Base-by-base conservation (phyloP, 352 stramenopile genomes). In the Phytopythium litorale region DNA sequence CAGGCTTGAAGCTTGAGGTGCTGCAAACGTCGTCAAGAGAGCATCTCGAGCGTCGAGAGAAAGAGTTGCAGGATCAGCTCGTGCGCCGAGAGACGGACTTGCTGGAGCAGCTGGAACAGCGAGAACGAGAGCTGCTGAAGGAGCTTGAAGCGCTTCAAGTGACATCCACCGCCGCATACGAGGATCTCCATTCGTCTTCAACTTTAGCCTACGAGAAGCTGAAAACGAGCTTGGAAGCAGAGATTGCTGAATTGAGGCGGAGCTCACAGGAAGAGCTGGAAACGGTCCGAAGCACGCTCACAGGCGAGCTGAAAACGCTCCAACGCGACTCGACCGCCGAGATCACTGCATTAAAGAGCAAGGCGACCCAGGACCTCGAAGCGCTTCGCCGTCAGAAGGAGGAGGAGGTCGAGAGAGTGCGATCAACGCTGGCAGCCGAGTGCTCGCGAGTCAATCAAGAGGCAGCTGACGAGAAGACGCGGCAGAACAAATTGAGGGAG, bases 281-380 rank as follows among this genome's bases (percentile, higher is more conserved):
- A 28, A 23, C 30, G 1, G 45, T 72, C 21, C 58, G 63, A 52
- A 33, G 23, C 3, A 28, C 55, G 1, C 53, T 72, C 49, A 76
- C 46, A 5, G 53, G 56, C 11, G 63, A 78, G 54, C 71, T 83
- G 12, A 21, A 57, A 15, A 42, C 42, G 3, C 61, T 85, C 19
- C 67, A 68, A 35, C 46, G 64, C 16, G 65, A 53, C 1, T 73
- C 63, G 15, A 63, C 58, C 18, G 55, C 56, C 8, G 65, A 72
- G 25, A 68, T 85, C 6, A 56, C 60, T 4, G 63, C 60, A 1
- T 37, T 77, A 19, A 70, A 60, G 0, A 61, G 66, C 3, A 66
- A 68, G 13, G 66, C 75, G 9, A 57, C 42, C 33, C 55, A 55
- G 33, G 64, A 84, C 19, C 50, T 84, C 1, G n/a, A 67, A 9